These are phyloP conservation scores for Sapria himalayana DNA, from an alignment of 345 rosid species.

Conservation along the genomic window DNA sequence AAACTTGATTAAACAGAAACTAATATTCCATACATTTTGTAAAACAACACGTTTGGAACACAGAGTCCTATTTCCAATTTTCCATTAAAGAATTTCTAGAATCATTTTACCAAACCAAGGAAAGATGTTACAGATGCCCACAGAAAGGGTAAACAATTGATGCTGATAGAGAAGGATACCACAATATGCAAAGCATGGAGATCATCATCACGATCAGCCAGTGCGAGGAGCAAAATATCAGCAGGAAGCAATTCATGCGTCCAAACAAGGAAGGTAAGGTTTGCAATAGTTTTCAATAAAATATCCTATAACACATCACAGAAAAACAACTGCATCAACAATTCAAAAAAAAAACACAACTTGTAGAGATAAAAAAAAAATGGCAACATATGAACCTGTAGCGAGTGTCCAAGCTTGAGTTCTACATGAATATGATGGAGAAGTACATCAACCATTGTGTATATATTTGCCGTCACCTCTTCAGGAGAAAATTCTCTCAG, in stretches of 20 bases:
- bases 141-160: too few species aligned
- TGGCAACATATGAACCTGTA: conserved; percentile 33
- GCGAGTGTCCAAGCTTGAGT: conserved; percentile 49
- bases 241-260: conserved; percentile 84
- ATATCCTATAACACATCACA: conserved; percentile 29
- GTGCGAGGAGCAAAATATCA: conserved; percentile 83
- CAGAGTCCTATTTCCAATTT: too few species aligned
- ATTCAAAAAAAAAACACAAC: conserved; percentile 8
- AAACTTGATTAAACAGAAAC: too few species aligned
- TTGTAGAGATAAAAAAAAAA: conserved; percentile 1
- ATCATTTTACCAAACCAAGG: too few species aligned
- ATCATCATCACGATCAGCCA: conserved; percentile 89
- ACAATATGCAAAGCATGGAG: conserved; percentile 79
- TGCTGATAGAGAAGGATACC: conserved; percentile 27
- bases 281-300: conserved; percentile 42
- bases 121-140: too few species aligned
- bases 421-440: conserved; percentile 70
- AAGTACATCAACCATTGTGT: conserved; percentile 86
- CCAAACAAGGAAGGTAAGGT: conserved; percentile 71
- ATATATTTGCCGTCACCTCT: conserved; percentile 87
- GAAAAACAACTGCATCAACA: conserved; percentile 7
- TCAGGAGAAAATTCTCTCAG: conserved; percentile 86
- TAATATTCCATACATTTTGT: too few species aligned
- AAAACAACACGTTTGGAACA: too few species aligned
- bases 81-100: too few species aligned